phyloP scores from a whole-genome alignment of 257 asterid species.

The Buddleja alternifolia region DNA sequence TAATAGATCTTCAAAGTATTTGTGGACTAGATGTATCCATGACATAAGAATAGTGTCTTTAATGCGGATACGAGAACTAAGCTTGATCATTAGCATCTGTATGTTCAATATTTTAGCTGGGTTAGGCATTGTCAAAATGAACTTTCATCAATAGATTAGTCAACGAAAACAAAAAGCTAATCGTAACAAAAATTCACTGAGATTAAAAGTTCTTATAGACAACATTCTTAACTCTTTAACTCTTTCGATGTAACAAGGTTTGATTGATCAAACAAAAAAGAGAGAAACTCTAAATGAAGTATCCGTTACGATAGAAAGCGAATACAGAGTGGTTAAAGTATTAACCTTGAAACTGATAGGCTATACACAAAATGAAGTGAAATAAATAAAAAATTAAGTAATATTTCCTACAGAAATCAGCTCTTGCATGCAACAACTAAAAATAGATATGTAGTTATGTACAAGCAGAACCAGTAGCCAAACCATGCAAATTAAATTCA shows the following conservation, averaged over 20 bases:
- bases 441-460: background rate
- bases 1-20: constrained; percentile 67
- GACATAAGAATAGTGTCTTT: constrained; percentile 48
- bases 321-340: background rate
- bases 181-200: background rate
- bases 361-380: background rate
- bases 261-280: background rate
- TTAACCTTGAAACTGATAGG: background rate
- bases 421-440: constrained; percentile 1
- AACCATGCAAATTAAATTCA: background rate
- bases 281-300: background rate
- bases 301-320: background rate
- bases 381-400: background rate
- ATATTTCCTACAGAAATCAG: background rate
- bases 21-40: constrained; percentile 67
- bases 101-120: constrained; percentile 24
- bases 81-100: constrained; percentile 83
- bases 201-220: background rate
- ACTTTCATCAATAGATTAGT: background rate
- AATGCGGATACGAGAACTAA: constrained; percentile 43
- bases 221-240: too few relatives aligned
- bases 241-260: background rate
- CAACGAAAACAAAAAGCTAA: background rate
- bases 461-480: background rate
- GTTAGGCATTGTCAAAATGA: constrained; percentile 14